A percentile compares a stretch with the other conserved stretches of the same genome.
Conservation (phyloP, 2,329 filamentous ascomycete genomes). For the Alternaria sp. region DNA sequence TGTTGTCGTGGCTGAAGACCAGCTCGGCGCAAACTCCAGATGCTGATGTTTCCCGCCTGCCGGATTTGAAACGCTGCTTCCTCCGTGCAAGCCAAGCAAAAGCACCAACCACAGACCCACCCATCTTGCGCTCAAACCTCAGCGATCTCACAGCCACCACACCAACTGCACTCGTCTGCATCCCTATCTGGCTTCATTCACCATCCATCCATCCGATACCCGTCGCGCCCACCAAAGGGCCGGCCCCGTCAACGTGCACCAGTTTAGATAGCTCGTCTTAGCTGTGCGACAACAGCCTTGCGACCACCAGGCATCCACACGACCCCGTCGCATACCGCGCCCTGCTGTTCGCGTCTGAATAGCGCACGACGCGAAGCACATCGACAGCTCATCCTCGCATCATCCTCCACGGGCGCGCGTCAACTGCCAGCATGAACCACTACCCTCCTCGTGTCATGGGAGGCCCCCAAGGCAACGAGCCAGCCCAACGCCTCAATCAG, state of each 20-base stretch:
- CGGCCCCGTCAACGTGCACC: constrained; percentile 21
- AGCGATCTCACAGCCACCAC: constrained; percentile 20
- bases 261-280: constrained; percentile 15
- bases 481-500: constrained; percentile 83
- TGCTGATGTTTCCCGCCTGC: constrained; percentile 11
- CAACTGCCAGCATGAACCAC: constrained; percentile 64
- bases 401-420: constrained; percentile 2
- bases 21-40: not conserved
- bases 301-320: constrained; percentile 21
- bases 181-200: constrained; percentile 11
- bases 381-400: constrained; percentile 1
- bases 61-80: constrained; percentile 17
- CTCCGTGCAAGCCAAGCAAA: constrained; percentile 23
- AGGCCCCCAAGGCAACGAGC: constrained; percentile 58
- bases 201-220: constrained; percentile 27
- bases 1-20: not conserved
- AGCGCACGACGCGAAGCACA: constrained; percentile 14
- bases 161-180: constrained; percentile 22
- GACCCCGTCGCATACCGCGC: constrained; percentile 26
- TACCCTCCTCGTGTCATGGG: constrained; percentile 90
- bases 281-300: constrained; percentile 35
- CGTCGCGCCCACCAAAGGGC: constrained; percentile 38
- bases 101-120: constrained; percentile 26
- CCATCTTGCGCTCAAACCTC: constrained; percentile 28
- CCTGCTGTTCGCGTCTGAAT: constrained; percentile 15